phyloP scores from a whole-genome alignment of 2,329 filamentous ascomycete species.

The Cryphonectria carpinicola region DNA sequence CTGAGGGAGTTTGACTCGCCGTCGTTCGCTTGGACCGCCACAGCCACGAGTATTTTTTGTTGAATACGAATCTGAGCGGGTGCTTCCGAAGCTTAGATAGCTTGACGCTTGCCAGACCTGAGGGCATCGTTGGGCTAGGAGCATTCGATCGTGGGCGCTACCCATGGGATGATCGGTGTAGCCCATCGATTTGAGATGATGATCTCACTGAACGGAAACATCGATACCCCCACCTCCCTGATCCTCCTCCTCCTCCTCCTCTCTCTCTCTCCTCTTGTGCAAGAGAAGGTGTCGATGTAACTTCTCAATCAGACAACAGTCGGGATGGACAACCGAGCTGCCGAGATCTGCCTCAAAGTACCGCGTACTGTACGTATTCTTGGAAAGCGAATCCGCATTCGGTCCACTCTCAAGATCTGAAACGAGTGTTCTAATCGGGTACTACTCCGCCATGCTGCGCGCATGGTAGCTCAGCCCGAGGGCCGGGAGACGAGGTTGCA shows the following conservation, averaged over 20 bases:
- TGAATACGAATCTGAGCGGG: background rate
- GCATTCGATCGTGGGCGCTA: background rate
- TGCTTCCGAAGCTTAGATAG: background rate
- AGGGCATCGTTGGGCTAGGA: background rate
- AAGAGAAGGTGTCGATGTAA: background rate
- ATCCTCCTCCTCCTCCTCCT: no score
- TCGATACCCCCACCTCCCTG: background rate
- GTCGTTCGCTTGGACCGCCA: background rate
- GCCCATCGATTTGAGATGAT: background rate
- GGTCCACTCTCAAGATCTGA: slow-evolving; percentile 2
- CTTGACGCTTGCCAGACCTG: background rate
- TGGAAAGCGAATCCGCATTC: background rate
- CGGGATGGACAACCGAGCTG: background rate
- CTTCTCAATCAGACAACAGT: background rate
- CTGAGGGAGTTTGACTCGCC: background rate
- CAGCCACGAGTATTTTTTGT: background rate
- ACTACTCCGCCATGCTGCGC: background rate
- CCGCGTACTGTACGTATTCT: background rate
- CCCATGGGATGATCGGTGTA: background rate
- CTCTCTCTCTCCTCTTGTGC: background rate
- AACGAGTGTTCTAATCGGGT: background rate
- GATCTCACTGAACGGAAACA: background rate
- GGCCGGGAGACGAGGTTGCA: slow-evolving; percentile 10
- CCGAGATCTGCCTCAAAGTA: background rate
- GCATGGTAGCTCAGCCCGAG: background rate